A percentile compares a stretch with the other conserved stretches of the same genome.
phyloP scores from a whole-genome alignment of 108 stramenopile genomes.

The Skeletonema grethae region DNA sequence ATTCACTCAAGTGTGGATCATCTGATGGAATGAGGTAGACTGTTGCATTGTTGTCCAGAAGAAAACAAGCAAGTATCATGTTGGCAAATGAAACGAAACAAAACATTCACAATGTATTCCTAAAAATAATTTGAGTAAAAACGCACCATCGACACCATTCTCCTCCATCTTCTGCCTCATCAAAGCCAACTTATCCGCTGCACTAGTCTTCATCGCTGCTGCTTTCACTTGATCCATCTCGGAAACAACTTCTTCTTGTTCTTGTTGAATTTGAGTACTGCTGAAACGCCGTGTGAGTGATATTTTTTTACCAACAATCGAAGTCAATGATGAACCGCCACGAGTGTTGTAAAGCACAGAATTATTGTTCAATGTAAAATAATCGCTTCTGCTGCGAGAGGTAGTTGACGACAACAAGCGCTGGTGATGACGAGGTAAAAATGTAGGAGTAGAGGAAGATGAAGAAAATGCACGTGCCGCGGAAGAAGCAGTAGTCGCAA shows the following conservation, averaged over 20 bases:
- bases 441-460: background rate
- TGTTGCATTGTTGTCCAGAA: background rate
- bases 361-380: background rate
- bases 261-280: conserved; percentile 1
- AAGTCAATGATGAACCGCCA: background rate
- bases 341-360: conserved; percentile 2
- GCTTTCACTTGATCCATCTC: conserved; percentile 16
- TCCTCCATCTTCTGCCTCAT: conserved; percentile 70
- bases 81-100: background rate
- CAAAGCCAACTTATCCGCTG: conserved; percentile 53
- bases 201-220: conserved; percentile 35
- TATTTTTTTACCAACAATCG: background rate
- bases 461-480: background rate
- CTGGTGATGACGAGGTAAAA: background rate
- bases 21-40: conserved; percentile 82
- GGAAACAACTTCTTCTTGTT: background rate
- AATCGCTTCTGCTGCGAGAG: background rate
- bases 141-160: conserved; percentile 58
- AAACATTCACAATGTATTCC: background rate
- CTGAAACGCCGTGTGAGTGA: background rate
- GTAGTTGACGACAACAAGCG: background rate
- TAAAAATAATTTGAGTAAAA: background rate
- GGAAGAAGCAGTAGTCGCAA: background rate
- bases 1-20: conserved; percentile 96
- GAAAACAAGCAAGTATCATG: background rate